Conservation (phyloP, 176 grass and related monocot genomes). For the Cymbopogon citratus region DNA sequence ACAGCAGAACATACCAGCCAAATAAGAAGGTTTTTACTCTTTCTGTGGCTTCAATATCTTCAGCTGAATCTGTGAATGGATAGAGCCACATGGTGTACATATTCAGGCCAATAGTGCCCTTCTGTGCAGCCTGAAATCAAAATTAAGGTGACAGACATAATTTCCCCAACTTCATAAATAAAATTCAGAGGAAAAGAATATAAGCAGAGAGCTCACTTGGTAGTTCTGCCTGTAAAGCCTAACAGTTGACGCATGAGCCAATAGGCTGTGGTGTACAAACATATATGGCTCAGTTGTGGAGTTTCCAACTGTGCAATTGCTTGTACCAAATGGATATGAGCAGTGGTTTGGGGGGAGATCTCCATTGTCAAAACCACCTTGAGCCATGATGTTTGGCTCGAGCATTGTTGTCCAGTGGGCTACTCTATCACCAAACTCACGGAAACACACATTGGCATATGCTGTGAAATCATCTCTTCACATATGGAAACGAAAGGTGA, state of each 20-base stretch:
- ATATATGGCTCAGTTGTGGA: constrained; percentile 61
- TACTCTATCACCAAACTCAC: constrained; percentile 59
- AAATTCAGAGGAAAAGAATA: not conserved
- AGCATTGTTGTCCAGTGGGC: constrained; percentile 47
- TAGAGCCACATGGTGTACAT: constrained; percentile 44
- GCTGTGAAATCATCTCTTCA: constrained; percentile 59
- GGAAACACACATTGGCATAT: constrained; percentile 59
- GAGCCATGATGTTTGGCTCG: constrained; percentile 34
- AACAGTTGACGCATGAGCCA: constrained; percentile 48
- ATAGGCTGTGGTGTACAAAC: constrained; percentile 34
- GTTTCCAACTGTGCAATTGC: constrained; percentile 50
- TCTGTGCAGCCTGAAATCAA: constrained; percentile 28
- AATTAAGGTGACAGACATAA: not conserved
- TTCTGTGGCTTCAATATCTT: constrained; percentile 38
- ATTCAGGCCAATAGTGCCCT: constrained; percentile 49
- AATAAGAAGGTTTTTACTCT: constrained; percentile 25
- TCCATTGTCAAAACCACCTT: constrained; percentile 11
- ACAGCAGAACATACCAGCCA: constrained; percentile 43
- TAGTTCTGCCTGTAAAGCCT: constrained; percentile 54
- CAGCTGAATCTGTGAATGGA: constrained; percentile 36
- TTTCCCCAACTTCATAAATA: not conserved
- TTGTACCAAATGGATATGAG: constrained; percentile 48
- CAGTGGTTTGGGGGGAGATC: constrained; percentile 31
- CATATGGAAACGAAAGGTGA: not conserved
- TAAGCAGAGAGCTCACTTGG: constrained; percentile 29